Conservation (phyloP, 129 eudicot genomes). For the Daucus carota region DNA sequence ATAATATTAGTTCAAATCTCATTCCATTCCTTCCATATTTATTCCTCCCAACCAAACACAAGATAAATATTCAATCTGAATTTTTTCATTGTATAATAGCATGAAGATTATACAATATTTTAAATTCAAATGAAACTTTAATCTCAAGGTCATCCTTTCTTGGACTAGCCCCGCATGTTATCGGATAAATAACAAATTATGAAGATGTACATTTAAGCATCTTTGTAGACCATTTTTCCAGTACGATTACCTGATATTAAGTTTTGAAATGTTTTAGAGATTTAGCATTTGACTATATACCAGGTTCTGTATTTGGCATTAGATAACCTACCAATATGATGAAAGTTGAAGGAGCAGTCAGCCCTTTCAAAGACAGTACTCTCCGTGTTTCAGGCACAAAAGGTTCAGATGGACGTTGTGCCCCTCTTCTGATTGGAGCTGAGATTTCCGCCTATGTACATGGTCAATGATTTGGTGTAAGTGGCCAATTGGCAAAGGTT, state of each 20-base stretch:
- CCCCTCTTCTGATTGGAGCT: slow-evolving; percentile 3
- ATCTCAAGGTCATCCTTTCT: neutral
- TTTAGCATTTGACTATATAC: slow-evolving; percentile 27
- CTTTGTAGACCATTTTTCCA: slow-evolving; percentile 14
- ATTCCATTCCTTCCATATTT: no score
- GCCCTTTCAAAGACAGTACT: slow-evolving; percentile 3
- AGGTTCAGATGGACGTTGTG: neutral
- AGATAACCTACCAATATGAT: slow-evolving; percentile 15
- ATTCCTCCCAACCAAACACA: no score
- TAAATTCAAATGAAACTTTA: neutral
- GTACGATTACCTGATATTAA: slow-evolving; percentile 46
- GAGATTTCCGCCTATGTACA: slow-evolving; percentile 4
- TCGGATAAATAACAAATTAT: neutral
- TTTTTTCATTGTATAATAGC: neutral
- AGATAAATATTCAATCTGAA: neutral
- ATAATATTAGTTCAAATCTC: no score
- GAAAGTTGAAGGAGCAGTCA: slow-evolving; percentile 8
- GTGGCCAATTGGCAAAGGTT: slow-evolving; percentile 12
- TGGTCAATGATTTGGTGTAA: slow-evolving; percentile 1
- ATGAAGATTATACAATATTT: no score
- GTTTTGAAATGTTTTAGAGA: slow-evolving; percentile 47
- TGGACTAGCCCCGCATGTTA: neutral
- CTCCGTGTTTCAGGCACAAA: slow-evolving; percentile 7
- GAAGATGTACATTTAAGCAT: slow-evolving; percentile 6
- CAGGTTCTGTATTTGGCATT: slow-evolving; percentile 21